Percentiles rank a stretch among this genome's conserved stretches.
Conservation (phyloP, 1,284 basidiomycete genomes). For the Mycena citricolor region DNA sequence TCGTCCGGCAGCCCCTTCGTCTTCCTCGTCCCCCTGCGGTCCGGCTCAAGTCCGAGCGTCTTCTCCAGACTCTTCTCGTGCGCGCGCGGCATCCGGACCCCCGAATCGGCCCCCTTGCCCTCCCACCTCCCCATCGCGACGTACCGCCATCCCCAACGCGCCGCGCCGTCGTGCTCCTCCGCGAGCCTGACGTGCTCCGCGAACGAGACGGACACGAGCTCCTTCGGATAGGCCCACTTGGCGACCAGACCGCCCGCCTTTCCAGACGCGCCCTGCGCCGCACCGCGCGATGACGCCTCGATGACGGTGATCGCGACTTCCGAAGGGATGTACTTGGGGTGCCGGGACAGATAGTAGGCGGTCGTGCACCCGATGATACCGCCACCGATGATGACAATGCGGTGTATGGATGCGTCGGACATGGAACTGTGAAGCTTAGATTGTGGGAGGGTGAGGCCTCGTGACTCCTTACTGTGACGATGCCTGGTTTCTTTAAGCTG, state of each 20-base stretch:
- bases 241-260: constrained; percentile 94
- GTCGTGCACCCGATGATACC: constrained; percentile 83
- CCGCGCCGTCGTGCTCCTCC: constrained; percentile 65
- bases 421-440: too few species aligned
- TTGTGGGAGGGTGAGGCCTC: too few species aligned
- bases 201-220: constrained; percentile 79
- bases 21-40: constrained; percentile 24
- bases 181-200: constrained; percentile 79
- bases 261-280: constrained; percentile 79
- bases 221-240: constrained; percentile 74
- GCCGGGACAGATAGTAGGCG: constrained; percentile 76
- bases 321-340: constrained; percentile 45
- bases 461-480: too few species aligned
- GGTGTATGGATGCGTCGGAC: too few species aligned
- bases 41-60: constrained; percentile 45
- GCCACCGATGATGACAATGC: constrained; percentile 46
- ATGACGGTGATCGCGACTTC: constrained; percentile 61
- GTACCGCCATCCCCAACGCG: constrained; percentile 83
- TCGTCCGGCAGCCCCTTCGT: constrained; percentile 55
- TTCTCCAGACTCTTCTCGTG: constrained; percentile 53
- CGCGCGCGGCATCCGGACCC: background rate
- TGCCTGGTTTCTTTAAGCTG: too few species aligned
- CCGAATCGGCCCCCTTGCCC: constrained; percentile 34
- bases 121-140: constrained; percentile 69
- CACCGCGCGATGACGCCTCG: constrained; percentile 71